Evolutionary conservation across 345 rosid genomes (phyloP).

Genomic region (Turritis glabra): DNA sequence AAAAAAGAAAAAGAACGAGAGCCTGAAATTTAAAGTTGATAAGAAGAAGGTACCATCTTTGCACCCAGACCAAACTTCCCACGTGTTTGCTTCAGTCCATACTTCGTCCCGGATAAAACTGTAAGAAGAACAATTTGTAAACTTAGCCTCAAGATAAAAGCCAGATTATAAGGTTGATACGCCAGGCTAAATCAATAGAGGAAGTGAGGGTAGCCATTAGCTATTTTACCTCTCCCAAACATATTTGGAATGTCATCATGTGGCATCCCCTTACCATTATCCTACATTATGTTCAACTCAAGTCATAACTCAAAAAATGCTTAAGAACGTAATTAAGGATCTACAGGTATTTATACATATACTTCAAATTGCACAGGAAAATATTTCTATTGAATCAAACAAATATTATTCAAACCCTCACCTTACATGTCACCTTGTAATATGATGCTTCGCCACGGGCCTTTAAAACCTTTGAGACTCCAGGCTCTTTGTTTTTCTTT

Average conservation of each 20-base stretch:
- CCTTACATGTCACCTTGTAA: constrained; percentile 96
- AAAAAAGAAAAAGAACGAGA: neutral
- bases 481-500: constrained; percentile 75
- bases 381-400: neutral
- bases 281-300: constrained; percentile 50
- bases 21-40: neutral
- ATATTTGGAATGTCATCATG: constrained; percentile 99
- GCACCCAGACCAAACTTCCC: constrained; percentile 99
- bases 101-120: constrained; percentile 95
- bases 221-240: constrained; percentile 81
- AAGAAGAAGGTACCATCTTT: constrained; percentile 69
- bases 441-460: constrained; percentile 93
- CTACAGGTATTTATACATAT: neutral
- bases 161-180: constrained; percentile 12
- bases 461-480: constrained; percentile 63
- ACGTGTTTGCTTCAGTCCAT: constrained; percentile 97
- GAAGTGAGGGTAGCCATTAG: constrained; percentile 8
- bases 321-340: neutral
- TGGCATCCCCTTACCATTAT: constrained; percentile 99
- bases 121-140: constrained; percentile 36
- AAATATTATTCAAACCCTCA: constrained; percentile 34
- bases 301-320: constrained; percentile 26
- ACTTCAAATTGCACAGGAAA: neutral
- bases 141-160: neutral
- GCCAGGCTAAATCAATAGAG: constrained; percentile 10